Evolutionary conservation across 108 stramenopile genomes (phyloP), one percentile per base, ranked within the genome.

Genomic region (Fragilaria radians): DNA sequence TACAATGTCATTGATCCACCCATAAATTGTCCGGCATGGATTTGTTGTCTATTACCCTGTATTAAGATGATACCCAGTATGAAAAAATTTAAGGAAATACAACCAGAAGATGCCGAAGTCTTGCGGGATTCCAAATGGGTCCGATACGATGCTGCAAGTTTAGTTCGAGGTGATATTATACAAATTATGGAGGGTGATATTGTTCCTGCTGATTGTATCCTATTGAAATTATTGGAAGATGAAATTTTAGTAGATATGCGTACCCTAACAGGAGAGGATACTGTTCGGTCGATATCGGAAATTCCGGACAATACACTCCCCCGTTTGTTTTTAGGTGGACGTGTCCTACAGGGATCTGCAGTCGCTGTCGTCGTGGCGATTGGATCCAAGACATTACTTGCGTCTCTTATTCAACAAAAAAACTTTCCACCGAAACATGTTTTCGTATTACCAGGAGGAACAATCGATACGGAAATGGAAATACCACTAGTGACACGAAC

Each of bases 41-140:
- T 83, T 2, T 93, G 91, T 58, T 72, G 74, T 56, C 65, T 93
- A 26, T 48, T 93, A 19, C 91, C 91, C 3, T 93, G 91, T 66
- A 89, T 93, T 51, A 85, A 85, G 29, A 71, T 77, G 54, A 62
- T 88, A 42, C 82, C 82, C 3, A 80, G 80, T 28, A 89, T 89
- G 82, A 88, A 88, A 66, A 67, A 75, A 52, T 89, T 86, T 59
- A 68, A 71, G 21, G 32, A 61, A 21, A 70, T 89, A 18, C 67
- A 81, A 57, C 88, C 91, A 9, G 88, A 88, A 26, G 91, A 93
- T 65, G 91, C 91, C 22, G 88, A 93, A 49, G 80, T 93, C 0
- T 27, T 82, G 48, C 64, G 88, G 49, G 82, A 88, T 62, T 70
- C 72, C 0, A 64, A 63, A 62, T 93, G 87, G 86, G 73, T 88